Percentiles rank a stretch among this genome's conserved stretches.
These are phyloP conservation scores for Epichloe uncinata DNA, from an alignment of 2,329 filamentous ascomycete species.

Conservation along the genomic window DNA sequence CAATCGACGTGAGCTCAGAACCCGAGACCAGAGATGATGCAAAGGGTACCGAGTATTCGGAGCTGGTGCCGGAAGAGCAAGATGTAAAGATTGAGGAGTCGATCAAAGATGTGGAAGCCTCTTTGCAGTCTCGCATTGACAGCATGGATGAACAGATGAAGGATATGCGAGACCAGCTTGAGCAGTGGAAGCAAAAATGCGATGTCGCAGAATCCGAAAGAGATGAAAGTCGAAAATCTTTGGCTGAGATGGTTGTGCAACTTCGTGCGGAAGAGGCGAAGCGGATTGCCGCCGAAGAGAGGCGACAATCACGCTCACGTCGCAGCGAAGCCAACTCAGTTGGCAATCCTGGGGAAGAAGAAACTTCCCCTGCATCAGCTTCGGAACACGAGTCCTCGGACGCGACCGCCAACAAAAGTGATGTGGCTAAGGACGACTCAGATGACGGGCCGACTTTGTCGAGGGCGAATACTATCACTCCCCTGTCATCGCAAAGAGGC, in stretches of 20 bases:
- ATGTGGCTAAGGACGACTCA: constrained; percentile 18
- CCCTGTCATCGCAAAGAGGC: constrained; percentile 25
- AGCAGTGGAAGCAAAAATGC: constrained; percentile 62
- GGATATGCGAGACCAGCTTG: constrained; percentile 66
- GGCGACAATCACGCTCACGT: constrained; percentile 24
- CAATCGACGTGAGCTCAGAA: constrained; percentile 11
- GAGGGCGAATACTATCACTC: constrained; percentile 36
- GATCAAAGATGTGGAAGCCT: constrained; percentile 15
- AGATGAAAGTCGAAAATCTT: constrained; percentile 54
- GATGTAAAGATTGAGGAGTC: background rate
- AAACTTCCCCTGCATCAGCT: background rate
- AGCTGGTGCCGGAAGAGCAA: background rate
- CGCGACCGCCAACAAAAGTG: constrained; percentile 4
- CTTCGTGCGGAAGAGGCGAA: constrained; percentile 55
- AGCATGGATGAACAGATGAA: constrained; percentile 67
- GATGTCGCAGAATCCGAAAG: constrained; percentile 71
- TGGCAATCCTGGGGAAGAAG: constrained; percentile 3
- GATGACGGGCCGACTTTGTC: constrained; percentile 31
- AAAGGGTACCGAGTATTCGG: background rate
- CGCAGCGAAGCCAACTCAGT: background rate
- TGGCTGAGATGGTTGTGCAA: constrained; percentile 79
- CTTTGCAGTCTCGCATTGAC: constrained; percentile 56
- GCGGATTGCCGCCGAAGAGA: constrained; percentile 29
- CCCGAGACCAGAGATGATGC: constrained; percentile 3
- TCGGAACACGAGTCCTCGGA: background rate